Evolutionary conservation across 345 rosid genomes (phyloP).

Genomic region (Gossypium raimondii): DNA sequence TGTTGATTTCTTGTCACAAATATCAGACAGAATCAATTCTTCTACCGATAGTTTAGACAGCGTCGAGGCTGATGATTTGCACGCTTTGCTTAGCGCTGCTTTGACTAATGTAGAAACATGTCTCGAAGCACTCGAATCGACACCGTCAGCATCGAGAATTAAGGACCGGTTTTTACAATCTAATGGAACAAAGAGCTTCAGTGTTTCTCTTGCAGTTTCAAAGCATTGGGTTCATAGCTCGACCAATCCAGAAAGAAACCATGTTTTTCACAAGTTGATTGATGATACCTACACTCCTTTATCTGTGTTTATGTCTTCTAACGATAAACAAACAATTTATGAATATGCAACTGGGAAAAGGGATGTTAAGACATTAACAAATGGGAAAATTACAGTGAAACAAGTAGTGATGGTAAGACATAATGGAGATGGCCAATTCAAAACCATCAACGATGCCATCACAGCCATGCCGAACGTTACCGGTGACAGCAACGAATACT

Average conservation of each 20-base stretch:
- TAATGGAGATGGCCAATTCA: slow-evolving; percentile 34
- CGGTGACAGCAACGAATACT: slow-evolving; percentile 27
- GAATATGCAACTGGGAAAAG: slow-evolving; percentile 31
- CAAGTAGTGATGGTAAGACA: slow-evolving; percentile 39
- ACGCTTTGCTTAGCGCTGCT: slow-evolving; percentile 28
- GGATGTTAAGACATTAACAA: slow-evolving; percentile 11
- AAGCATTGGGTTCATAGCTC: slow-evolving; percentile 9
- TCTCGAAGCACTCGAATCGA: slow-evolving; percentile 5
- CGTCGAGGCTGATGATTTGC: slow-evolving; percentile 14
- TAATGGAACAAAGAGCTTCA: slow-evolving; percentile 16
- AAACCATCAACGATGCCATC: slow-evolving; percentile 42
- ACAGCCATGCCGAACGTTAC: slow-evolving; percentile 37
- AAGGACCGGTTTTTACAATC: background rate
- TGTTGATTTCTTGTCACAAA: slow-evolving; percentile 20
- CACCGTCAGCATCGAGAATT: background rate
- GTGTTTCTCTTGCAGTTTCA: slow-evolving; percentile 31
- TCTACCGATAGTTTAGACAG: slow-evolving; percentile 10
- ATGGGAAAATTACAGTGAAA: slow-evolving; percentile 12
- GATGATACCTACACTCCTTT: slow-evolving; percentile 16
- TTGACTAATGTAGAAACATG: slow-evolving; percentile 31
- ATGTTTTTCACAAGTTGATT: background rate
- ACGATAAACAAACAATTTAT: slow-evolving; percentile 24
- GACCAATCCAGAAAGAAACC: slow-evolving; percentile 12
- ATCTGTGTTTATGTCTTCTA: slow-evolving; percentile 34
- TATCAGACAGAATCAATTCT: background rate